Percentiles rank a stretch among this genome's conserved stretches.
Conservation (phyloP, 2,329 filamentous ascomycete species). For the Aspergillus caelatus region DNA sequence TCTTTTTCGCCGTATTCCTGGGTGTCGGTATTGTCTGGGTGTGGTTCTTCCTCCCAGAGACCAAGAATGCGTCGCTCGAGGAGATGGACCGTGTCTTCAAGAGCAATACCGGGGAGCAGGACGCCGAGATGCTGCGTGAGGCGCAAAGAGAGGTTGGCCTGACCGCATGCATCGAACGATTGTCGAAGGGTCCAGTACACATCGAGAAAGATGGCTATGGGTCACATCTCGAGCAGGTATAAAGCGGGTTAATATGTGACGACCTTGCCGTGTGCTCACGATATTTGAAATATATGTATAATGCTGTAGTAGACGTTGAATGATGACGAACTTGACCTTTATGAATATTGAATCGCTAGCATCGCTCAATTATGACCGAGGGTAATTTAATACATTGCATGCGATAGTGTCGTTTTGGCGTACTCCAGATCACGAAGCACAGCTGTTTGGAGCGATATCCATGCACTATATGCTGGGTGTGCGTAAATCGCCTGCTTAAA, state of each 20-base stretch:
- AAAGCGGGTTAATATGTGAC: not conserved
- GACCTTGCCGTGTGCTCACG: not conserved
- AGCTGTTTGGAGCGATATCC: too few species aligned
- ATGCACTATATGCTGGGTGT: not conserved
- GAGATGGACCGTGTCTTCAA: slow-evolving; percentile 52
- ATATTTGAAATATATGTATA: not conserved
- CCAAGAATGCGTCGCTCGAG: slow-evolving; percentile 60
- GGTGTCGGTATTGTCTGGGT: slow-evolving; percentile 29
- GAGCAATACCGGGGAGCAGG: slow-evolving; percentile 30
- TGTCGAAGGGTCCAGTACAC: not conserved
- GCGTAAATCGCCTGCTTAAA: too few species aligned
- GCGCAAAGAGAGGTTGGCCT: slow-evolving; percentile 29
- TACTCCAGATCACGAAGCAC: not conserved
- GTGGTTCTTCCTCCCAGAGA: slow-evolving; percentile 52
- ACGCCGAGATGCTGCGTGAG: slow-evolving; percentile 28
- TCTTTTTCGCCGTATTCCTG: slow-evolving; percentile 34
- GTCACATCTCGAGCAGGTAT: slow-evolving; percentile 7
- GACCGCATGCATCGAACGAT: slow-evolving; percentile 22
- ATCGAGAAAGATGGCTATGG: slow-evolving; percentile 6
- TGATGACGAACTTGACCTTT: not conserved
- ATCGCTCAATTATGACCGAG: not conserved
- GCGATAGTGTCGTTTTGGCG: not conserved
- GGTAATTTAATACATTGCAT: not conserved
- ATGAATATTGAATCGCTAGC: not conserved
- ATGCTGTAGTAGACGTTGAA: not conserved